Conservation (phyloP, 345 rosid species). For the Lepidium sativum region DNA sequence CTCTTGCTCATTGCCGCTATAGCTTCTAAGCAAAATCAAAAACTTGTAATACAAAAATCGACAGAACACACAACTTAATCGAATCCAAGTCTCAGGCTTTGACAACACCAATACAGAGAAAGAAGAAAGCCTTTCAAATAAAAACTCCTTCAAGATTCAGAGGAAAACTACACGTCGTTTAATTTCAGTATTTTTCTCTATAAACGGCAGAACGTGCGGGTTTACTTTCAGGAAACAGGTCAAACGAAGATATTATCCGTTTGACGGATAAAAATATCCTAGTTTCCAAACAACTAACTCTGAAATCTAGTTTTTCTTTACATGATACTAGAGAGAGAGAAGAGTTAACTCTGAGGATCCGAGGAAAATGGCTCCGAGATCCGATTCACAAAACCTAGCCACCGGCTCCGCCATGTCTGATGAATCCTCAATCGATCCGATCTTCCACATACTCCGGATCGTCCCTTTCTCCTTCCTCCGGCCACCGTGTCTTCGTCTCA, state of each 20-base stretch:
- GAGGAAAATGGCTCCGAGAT: conserved; percentile 32
- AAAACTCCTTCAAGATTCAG: background rate
- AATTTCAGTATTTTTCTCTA: background rate
- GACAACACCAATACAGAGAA: background rate
- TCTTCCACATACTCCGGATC: conserved; percentile 51
- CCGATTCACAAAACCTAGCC: conserved; percentile 26
- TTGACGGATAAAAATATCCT: background rate
- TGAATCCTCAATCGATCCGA: conserved; percentile 51
- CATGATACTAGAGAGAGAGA: background rate
- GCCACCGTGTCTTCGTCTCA: conserved; percentile 86
- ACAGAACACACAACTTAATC: background rate
- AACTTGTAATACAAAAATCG: background rate
- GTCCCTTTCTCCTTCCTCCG: conserved; percentile 69
- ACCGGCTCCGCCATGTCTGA: conserved; percentile 10
- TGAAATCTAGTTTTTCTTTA: background rate
- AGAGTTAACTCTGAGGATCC: background rate
- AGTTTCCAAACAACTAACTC: conserved; percentile 7
- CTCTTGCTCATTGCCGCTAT: conserved; percentile 48
- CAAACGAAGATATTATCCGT: background rate
- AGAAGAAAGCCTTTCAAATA: background rate
- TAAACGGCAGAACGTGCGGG: conserved; percentile 5
- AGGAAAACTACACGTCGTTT: background rate
- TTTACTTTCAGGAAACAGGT: background rate
- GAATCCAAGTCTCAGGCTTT: background rate
- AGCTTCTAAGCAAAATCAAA: background rate